Conservation (phyloP, 345 rosid genomes). For the Zanthoxylum bungeanum region DNA sequence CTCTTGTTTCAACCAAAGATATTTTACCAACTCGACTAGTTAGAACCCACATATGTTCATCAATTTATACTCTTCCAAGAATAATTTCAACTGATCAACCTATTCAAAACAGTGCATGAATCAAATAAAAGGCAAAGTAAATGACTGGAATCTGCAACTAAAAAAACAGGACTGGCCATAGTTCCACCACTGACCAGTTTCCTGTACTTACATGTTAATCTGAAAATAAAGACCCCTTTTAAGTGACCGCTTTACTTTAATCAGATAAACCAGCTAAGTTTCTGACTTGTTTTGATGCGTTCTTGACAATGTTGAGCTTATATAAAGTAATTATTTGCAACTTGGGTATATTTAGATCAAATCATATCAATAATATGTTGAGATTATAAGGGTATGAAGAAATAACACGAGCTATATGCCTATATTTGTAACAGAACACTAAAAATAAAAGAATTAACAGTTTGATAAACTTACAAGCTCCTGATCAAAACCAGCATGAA, state of each 20-base stretch:
- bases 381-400: background rate
- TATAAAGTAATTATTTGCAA: background rate
- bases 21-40: too few species aligned
- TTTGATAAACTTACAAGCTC: constrained; percentile 40
- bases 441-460: background rate
- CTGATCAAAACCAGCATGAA: constrained; percentile 48
- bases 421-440: background rate
- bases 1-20: too few species aligned
- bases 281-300: background rate
- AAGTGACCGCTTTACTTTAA: too few species aligned
- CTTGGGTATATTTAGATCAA: background rate
- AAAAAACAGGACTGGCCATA: background rate
- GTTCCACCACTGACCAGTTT: background rate
- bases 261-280: background rate
- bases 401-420: background rate
- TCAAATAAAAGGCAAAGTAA: background rate
- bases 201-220: background rate
- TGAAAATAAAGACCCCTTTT: background rate
- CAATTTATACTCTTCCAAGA: too few species aligned
- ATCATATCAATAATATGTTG: background rate
- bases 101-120: too few species aligned
- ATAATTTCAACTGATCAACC: too few species aligned
- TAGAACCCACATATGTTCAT: too few species aligned
- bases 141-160: background rate
- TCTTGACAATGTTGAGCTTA: background rate